Base-by-base conservation (phyloP, 169 alveolate genomes). In the Ophryocystis elektroscirrha region DNA sequence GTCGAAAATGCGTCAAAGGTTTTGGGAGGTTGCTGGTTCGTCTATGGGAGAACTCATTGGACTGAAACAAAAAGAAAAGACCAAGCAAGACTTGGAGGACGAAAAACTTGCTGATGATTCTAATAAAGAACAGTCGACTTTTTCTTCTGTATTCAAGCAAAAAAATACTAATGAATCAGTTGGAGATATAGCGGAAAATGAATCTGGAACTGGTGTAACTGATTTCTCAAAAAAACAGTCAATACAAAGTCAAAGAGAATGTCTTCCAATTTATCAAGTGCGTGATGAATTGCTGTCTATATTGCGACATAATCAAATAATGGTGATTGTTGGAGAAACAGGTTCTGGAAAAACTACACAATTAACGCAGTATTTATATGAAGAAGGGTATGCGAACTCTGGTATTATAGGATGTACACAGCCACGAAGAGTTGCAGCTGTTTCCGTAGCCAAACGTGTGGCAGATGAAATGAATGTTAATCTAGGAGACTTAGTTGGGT, bases 341-440 rank as follows among this genome's bases (percentile, higher is more conserved):
- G 99, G 99, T 16, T 79, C 95, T 26, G 99, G 99, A 5, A 95
- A 95, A 74, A 91, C 98, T 6, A 91, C 98, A 0, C 89, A 91
- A 60, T 63, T 91, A 28, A 85, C 96, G 6, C 89, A 91, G 64
- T 91, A 83, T 60, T 73, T 91, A 51, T 81, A 81, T 68, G 98
- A 91, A 67, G 83, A 61, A 32, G 96, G 96, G 6, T 91, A 87
- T 74, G 83, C 26, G 77, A 52, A 57, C 12, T 15, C 50, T 37
- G 23, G 83, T 74, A 67, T 88, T 19, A 90, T 94, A n/a, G 98
- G 98, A 5, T 95, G 99, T 71, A 95, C 99, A 22, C 96, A 95
- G 74, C 99, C 99, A 25, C 82, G 99, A 50, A 84, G 99, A 52
- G 98, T 95, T 6, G 99, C 99, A 0, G 99, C 99, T 0, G 96